Conservation (phyloP, 345 rosid species). For the Moricandia arvensis region DNA sequence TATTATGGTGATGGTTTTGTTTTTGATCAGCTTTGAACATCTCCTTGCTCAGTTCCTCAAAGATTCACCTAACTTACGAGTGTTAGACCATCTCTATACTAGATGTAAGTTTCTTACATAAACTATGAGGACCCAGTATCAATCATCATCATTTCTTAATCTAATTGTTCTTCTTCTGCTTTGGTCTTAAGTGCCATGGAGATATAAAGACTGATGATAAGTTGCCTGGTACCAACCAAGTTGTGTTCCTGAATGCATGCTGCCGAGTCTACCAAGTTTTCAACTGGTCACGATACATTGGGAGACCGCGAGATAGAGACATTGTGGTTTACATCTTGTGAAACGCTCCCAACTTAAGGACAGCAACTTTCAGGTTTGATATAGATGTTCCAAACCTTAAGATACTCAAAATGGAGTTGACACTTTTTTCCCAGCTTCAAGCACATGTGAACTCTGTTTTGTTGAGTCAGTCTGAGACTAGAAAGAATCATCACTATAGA, state of each 20-base stretch:
- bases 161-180: background rate
- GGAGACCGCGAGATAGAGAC: slow-evolving; percentile 1
- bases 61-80: background rate
- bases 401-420: background rate
- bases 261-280: background rate
- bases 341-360: background rate
- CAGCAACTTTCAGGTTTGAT: background rate
- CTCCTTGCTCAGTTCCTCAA: background rate
- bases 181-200: background rate
- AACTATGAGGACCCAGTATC: background rate
- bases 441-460: slow-evolving; percentile 1
- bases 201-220: background rate
- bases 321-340: background rate
- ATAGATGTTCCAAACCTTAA: background rate
- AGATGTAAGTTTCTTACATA: background rate
- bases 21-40: slow-evolving; percentile 1
- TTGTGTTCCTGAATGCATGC: slow-evolving; percentile 1
- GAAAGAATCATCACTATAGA: background rate
- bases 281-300: background rate
- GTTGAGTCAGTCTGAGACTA: background rate
- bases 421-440: background rate
- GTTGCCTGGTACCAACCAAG: background rate
- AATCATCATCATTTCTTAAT: background rate
- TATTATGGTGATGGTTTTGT: background rate
- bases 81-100: background rate